Base-by-base conservation (phyloP, 441 rosid species). In the Populus hybrid region DNA sequence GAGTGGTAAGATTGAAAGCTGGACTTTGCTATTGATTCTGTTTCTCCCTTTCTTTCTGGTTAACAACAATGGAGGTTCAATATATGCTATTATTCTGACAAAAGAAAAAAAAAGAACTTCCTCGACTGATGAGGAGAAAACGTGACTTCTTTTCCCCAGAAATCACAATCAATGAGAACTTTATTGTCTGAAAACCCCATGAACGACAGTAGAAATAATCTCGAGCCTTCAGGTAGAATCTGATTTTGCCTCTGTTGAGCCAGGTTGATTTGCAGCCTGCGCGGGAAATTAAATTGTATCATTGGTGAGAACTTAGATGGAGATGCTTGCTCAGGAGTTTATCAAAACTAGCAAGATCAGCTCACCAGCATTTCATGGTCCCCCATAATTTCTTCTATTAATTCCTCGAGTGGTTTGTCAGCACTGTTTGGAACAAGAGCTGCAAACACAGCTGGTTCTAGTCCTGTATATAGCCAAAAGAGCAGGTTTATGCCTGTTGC, bases 401-500 rank as follows among this genome's bases (percentile, higher is more conserved):
- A 75, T 80, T 91, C 98, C 68, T 75, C 78, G 42, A 94, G 77
- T 9, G 88, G 87, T 85, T 94, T 94, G 71, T 92, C 78, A 31
- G 97, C 92, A 68, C 98, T 91, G 79, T 95, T 95, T 0, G 91
- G 94, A 81, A 93, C 95, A 74, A 95, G 85, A 65, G 94, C 98
- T 73, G 99, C 99, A 82, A 93, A 95, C 9, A 85, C 89, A 56
- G 92, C 90, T 38, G 88, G 85, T 82, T 92, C 89, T 72, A 92
- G 76, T 66, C 95, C 97, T 94, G 93, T 77, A 80, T 56, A 50
- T 71, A 73, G 69, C 28, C 38, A 16, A 56, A 40, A 8, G 18
- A 73, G 20, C 10, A 24, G 65, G 3, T 65, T 73, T 18, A 68
- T 28, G 71, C 21, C 9, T 33, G 71, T 68, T 12, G 33, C 14